Evolutionary conservation across 192 early-diverging fungal species (phyloP).

Genomic region (Ambispora gerdemannii): DNA sequence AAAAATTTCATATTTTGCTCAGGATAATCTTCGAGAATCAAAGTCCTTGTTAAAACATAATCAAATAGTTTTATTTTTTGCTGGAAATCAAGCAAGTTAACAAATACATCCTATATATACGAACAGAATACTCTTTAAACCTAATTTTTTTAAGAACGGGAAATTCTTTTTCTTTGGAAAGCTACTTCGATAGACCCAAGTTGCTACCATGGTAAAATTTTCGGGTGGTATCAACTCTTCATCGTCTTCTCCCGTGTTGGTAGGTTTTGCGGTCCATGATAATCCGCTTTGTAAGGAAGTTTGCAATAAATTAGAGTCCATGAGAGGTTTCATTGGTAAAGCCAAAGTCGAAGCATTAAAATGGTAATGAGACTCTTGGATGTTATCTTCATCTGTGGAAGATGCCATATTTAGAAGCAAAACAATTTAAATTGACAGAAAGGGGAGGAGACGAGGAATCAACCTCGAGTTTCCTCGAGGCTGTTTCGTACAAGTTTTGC

Average conservation of each 20-base stretch:
- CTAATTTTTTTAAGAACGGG: conserved; percentile 83
- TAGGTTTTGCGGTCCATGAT: conserved; percentile 6
- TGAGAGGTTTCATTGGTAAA: too few relatives aligned
- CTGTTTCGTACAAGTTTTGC: too few relatives aligned
- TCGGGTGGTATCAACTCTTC: conserved; percentile 80
- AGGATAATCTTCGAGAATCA: conserved; percentile 90
- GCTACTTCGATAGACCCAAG: conserved; percentile 90
- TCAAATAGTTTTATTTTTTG: too few relatives aligned
- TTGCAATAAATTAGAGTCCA: too few relatives aligned
- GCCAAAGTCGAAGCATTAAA: too few relatives aligned
- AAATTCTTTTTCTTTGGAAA: conserved; percentile 92
- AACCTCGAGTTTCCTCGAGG: too few relatives aligned
- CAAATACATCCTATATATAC: conserved; percentile 30
- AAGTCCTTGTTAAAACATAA: conserved; percentile 64
- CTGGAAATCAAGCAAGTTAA: too few relatives aligned
- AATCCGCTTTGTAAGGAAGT: background rate
- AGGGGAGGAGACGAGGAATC: too few relatives aligned
- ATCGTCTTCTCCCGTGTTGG: conserved; percentile 45
- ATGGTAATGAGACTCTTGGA: too few relatives aligned
- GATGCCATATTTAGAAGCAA: too few relatives aligned
- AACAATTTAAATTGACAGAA: too few relatives aligned
- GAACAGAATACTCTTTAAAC: conserved; percentile 84
- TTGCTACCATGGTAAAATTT: conserved; percentile 95
- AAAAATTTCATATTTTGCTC: conserved; percentile 84
- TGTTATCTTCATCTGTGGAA: too few relatives aligned